phyloP scores from a whole-genome alignment of 805 yeast species.

The Saccharomycopsis vini region DNA sequence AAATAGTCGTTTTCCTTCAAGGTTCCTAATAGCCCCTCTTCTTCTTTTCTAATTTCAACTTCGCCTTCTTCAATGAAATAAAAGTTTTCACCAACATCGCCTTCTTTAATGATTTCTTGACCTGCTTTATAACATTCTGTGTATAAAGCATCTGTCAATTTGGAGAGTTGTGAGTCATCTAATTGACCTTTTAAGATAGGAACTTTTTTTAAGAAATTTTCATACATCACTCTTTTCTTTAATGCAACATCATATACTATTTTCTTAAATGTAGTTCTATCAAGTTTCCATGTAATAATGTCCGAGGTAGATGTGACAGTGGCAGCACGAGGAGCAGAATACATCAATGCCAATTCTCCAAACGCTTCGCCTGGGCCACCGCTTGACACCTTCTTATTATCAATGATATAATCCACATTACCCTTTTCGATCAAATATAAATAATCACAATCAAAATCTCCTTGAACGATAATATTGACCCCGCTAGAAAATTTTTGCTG shows the following conservation, averaged over 20 bases:
- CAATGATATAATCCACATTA: conserved; percentile 68
- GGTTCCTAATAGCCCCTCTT: conserved; percentile 49
- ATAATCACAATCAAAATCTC: conserved; percentile 91
- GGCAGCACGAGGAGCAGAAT: conserved; percentile 96
- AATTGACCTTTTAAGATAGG: conserved; percentile 62
- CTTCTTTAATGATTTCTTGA: conserved; percentile 70
- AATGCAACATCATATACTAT: conserved; percentile 86
- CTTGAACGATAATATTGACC: conserved; percentile 71
- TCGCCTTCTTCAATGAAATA: conserved; percentile 73
- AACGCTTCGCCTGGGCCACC: conserved; percentile 85
- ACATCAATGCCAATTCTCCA: conserved; percentile 96
- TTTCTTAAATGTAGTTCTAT: conserved; percentile 85
- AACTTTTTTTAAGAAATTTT: conserved; percentile 77
- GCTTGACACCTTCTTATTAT: conserved; percentile 54
- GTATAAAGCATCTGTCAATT: conserved; percentile 89
- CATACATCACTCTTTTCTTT: conserved; percentile 84
- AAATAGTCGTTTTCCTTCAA: conserved; percentile 83
- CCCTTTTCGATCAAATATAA: conserved; percentile 85
- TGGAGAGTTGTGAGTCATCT: conserved; percentile 73
- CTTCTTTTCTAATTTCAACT: conserved; percentile 60
- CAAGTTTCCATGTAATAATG: conserved; percentile 82
- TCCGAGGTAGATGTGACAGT: conserved; percentile 72
- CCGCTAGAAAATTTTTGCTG: conserved; percentile 56
- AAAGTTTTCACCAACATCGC: conserved; percentile 74
- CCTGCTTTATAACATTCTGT: conserved; percentile 67